phyloP scores from a whole-genome alignment of 2,329 filamentous ascomycete genomes.

The Diaporthe citriasiana region DNA sequence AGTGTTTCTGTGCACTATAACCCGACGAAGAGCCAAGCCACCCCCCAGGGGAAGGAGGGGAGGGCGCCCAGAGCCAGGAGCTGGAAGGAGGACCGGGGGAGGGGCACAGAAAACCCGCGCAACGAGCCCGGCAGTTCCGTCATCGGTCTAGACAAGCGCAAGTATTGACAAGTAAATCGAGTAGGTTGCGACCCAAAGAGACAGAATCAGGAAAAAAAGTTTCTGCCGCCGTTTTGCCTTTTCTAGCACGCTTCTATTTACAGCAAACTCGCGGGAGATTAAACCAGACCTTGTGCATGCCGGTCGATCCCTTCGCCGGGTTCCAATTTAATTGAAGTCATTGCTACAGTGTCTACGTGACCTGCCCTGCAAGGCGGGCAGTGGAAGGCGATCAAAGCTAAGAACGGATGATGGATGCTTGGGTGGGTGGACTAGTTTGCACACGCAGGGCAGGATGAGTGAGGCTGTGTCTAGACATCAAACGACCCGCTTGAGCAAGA shows the following conservation, averaged over 20 bases:
- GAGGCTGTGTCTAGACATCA: slow-evolving; percentile 32
- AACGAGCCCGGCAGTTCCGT: slow-evolving; percentile 23
- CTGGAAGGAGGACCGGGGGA: not conserved
- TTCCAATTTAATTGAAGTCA: slow-evolving; percentile 27
- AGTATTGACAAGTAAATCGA: slow-evolving; percentile 18
- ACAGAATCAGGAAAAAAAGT: slow-evolving; percentile 1
- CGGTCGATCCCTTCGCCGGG: slow-evolving; percentile 21
- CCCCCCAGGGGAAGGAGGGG: slow-evolving; percentile 20
- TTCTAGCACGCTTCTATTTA: slow-evolving; percentile 25
- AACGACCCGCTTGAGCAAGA: slow-evolving; percentile 25
- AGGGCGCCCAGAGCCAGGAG: slow-evolving; percentile 12
- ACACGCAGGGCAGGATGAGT: not conserved
- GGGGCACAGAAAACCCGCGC: slow-evolving; percentile 8
- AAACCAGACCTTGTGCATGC: slow-evolving; percentile 22
- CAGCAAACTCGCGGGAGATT: slow-evolving; percentile 31
- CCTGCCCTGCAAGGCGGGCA: slow-evolving; percentile 15
- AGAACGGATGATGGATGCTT: not conserved
- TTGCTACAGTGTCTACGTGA: slow-evolving; percentile 22
- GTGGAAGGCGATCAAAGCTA: not conserved
- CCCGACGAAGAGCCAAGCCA: slow-evolving; percentile 1
- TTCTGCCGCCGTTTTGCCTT: slow-evolving; percentile 28
- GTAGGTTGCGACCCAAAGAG: not conserved
- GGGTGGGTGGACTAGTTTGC: not conserved
- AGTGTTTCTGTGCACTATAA: not conserved
- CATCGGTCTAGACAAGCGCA: slow-evolving; percentile 17